Evolutionary conservation across 805 yeast species (phyloP), one percentile per base, ranked within the genome.

Genomic region (Candida montana): DNA sequence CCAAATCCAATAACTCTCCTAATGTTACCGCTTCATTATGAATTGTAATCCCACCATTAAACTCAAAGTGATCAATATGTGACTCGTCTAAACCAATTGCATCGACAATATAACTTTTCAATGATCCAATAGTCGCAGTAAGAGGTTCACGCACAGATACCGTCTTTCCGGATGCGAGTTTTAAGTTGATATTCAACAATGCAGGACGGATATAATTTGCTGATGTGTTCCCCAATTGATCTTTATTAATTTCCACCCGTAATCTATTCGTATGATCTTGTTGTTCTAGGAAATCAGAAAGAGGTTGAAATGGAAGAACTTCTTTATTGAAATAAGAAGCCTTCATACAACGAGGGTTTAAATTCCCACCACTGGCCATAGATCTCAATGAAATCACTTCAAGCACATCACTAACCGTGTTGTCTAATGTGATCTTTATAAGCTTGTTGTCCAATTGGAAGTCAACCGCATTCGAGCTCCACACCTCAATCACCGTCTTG

Each of bases 1-100:
- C 70, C n/a, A 63, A 42, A 1, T 58, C 51, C n/a, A 67, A 33
- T 1, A 61, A 31, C 9, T 64, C 57, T 3, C 51, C 39, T 2
- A 67, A 33, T 3, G 62, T 46, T 27, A 46, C 20, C 17, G 53
- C 56, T 18, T 57, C 44, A 33, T 50, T 31, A 6, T 34, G 30
- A 6, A 50, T 36, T 1, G 23, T 39, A 2, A 42, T 26, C 7
- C 57, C 56, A 12, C 53, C 57, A 28, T 48, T 50, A 44, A 30
- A 52, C 31, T 48, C 44, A 37, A 56, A 29, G 6, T 48, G 53
- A 8, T 41, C 39, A 24, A 48, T 29, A n/a, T 47, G 49, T 9
- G 37, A 37, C 12, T 48, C 26, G 17, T 47, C 47, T 7, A 52
- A 12, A 10, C 44, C 49, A 21, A 35, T 40, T 11, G 41, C 36